Evolutionary conservation across 208 protist genomes (phyloP).

Genomic region (Acanthamoeba triangularis): DNA sequence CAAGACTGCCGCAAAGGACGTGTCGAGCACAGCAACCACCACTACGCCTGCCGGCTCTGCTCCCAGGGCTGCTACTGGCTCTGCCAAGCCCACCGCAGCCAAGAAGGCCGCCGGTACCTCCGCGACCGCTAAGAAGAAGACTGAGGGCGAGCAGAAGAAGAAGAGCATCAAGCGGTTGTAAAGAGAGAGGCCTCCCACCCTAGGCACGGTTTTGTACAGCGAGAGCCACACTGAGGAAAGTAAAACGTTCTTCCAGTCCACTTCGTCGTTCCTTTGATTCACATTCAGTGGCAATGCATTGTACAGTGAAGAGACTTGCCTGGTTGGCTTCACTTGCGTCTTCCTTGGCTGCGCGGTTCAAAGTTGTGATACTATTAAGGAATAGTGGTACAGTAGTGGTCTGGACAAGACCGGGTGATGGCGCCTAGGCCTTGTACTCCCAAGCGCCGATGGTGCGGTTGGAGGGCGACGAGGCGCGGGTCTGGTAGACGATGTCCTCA

Average conservation of each 20-base stretch:
- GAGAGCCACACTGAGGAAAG: background rate
- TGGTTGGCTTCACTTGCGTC: too few relatives aligned
- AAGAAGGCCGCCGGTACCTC: background rate
- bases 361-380: too few relatives aligned
- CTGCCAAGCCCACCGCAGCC: background rate
- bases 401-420: too few relatives aligned
- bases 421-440: background rate
- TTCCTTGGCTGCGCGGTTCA: too few relatives aligned
- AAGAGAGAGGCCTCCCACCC: background rate
- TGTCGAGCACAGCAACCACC: background rate
- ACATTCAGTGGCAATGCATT: too few relatives aligned
- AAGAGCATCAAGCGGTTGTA: slow-evolving; percentile 64
- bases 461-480: background rate
- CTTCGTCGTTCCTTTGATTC: too few relatives aligned
- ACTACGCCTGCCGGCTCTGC: background rate
- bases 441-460: background rate
- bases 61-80: background rate
- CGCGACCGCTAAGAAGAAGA: background rate
- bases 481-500: background rate
- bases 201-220: slow-evolving; percentile 4
- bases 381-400: background rate
- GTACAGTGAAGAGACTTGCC: too few relatives aligned
- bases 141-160: slow-evolving; percentile 58
- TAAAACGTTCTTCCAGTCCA: slow-evolving; percentile 54
- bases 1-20: slow-evolving; percentile 36